Conservation (phyloP, 129 eudicot species). For the Artemisia argyi region DNA sequence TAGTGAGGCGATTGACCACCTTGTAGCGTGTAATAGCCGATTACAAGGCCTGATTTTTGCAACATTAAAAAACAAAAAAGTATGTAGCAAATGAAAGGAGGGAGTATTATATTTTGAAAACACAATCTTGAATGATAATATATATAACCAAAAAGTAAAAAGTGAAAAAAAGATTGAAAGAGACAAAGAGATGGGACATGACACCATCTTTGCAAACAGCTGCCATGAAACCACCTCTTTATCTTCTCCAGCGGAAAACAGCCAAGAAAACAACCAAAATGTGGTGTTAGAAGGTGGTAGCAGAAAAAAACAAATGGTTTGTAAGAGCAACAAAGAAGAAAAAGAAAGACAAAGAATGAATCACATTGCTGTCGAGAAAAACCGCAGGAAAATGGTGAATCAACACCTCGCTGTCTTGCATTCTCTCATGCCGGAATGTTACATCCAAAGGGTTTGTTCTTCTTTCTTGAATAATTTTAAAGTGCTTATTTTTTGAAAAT, state of each 20-base stretch:
- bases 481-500: no score
- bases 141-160: no score
- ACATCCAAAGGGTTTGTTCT: constrained; percentile 55
- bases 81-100: no score
- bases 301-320: constrained; percentile 19
- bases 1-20: no score
- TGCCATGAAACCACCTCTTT: constrained; percentile 20
- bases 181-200: no score
- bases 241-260: not conserved
- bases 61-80: no score
- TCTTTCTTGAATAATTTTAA: not conserved
- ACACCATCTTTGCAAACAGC: constrained; percentile 8
- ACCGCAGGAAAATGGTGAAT: constrained; percentile 67
- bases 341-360: constrained; percentile 65
- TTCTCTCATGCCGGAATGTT: constrained; percentile 64
- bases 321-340: constrained; percentile 42
- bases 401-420: constrained; percentile 56
- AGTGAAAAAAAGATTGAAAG: no score
- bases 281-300: constrained; percentile 11
- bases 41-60: no score
- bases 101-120: no score
- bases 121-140: no score
- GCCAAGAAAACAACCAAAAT: constrained; percentile 11
- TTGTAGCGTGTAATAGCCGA: no score
- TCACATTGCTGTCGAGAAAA: constrained; percentile 71